These are phyloP conservation scores for Priceomyces medius DNA, from an alignment of 805 yeast genomes.

Conservation along the genomic window DNA sequence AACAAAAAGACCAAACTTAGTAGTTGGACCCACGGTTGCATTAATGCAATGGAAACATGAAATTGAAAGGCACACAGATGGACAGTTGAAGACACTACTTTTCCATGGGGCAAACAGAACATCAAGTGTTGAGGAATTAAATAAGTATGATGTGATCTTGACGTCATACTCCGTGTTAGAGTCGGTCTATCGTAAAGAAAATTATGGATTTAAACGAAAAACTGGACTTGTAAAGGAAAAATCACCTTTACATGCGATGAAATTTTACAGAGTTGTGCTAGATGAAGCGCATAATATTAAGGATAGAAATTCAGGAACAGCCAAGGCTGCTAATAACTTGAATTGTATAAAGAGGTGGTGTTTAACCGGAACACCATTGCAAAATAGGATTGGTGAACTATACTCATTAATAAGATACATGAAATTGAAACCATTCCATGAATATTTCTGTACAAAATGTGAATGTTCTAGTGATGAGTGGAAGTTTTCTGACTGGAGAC, in stretches of 20 bases:
- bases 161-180: slow-evolving; percentile 94
- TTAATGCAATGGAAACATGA: slow-evolving; percentile 97
- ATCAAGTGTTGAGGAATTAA: slow-evolving; percentile 52
- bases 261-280: slow-evolving; percentile 80
- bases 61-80: slow-evolving; percentile 76
- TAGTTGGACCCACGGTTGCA: slow-evolving; percentile 98
- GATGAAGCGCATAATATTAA: slow-evolving; percentile 99
- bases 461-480: slow-evolving; percentile 80
- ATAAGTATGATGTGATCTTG: slow-evolving; percentile 71
- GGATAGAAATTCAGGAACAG: slow-evolving; percentile 90
- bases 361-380: slow-evolving; percentile 93
- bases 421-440: slow-evolving; percentile 80
- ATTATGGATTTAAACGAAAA: slow-evolving; percentile 77
- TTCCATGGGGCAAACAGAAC: slow-evolving; percentile 87
- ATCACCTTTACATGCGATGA: slow-evolving; percentile 69
- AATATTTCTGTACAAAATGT: slow-evolving; percentile 92
- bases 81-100: slow-evolving; percentile 61
- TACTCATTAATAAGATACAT: slow-evolving; percentile 87
- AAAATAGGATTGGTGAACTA: slow-evolving; percentile 94
- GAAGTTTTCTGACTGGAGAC: slow-evolving; percentile 79
- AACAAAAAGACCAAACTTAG: slow-evolving; percentile 71
- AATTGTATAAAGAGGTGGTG: slow-evolving; percentile 82
- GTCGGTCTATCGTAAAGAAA: slow-evolving; percentile 78
- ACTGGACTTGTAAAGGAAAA: slow-evolving; percentile 68
- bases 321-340: slow-evolving; percentile 82